Evolutionary conservation across 352 stramenopile species (phyloP), one percentile per base, ranked within the genome.

Genomic region (Globisporangium apiculatum): DNA sequence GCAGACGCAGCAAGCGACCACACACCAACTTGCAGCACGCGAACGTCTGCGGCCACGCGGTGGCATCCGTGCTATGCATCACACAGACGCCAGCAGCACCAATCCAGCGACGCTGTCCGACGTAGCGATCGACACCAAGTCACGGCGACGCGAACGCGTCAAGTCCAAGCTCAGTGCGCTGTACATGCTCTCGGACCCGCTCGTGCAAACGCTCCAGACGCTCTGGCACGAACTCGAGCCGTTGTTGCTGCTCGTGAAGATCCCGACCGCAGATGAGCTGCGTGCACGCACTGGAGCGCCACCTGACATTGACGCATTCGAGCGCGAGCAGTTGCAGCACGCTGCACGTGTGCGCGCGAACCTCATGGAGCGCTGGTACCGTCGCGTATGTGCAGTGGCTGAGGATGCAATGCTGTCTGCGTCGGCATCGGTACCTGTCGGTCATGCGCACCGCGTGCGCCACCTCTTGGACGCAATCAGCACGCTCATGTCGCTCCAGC

Each of bases 401-500:
- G 71, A 89, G 51, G 66, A 67, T 24, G 59, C 62, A 1, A 48
- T 74, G 31, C 47, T 51, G n/a, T 8, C 45, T 49, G 45, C 11
- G 55, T 63, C 38, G 51, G 68, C 18, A 61, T 54, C 12, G 68
- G 65, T 1, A 60, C 18, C 62, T 41, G 58, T 63, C 10, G 69
- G 57, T 11, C 57, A 66, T 1, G 68, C 59, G 24, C 49, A 69
- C 9, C 58, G 71, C 0, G 45, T 73, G 40, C 70, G 69, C 7
- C 83, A 87, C 40, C 51, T 88, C 15, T 83, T 93, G 17, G 75
- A 88, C 47, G 69, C 74, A 0, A 66, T 91, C n/a, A 73, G 68
- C 0, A 73, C 72, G 45, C 65, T 90, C 41, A 93, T 93, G 83
- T 89, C 79, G 15, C 60, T 90, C 0, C 83, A 93, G 58, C 66